These are phyloP conservation scores for Chondrostereum purpureum DNA, from an alignment of 1,284 basidiomycete genomes.

Conservation along the genomic window DNA sequence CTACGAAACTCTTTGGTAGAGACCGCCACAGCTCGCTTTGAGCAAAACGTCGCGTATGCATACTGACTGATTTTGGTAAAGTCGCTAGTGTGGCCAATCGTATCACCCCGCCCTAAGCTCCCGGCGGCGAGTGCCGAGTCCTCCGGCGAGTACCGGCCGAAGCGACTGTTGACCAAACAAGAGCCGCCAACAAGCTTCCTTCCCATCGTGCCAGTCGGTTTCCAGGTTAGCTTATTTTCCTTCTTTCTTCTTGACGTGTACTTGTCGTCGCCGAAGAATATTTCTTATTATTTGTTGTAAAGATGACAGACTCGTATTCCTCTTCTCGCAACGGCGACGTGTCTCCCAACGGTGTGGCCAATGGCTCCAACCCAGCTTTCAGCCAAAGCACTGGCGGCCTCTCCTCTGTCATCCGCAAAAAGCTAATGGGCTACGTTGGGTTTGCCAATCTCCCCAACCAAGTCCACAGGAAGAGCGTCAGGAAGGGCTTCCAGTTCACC, in stretches of 20 bases:
- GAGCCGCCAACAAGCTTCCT: slow-evolving; percentile 44
- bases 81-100: slow-evolving; percentile 1
- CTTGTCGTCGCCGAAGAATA: slow-evolving; percentile 17
- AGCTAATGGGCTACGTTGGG: slow-evolving; percentile 83
- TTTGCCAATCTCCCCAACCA: slow-evolving; percentile 94
- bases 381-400: slow-evolving; percentile 31
- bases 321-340: slow-evolving; percentile 61
- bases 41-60: no score
- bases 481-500: slow-evolving; percentile 96
- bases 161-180: slow-evolving; percentile 1
- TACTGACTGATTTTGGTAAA: no score
- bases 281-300: slow-evolving; percentile 10
- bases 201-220: slow-evolving; percentile 36
- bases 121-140: slow-evolving; percentile 1
- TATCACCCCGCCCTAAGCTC: slow-evolving; percentile 5
- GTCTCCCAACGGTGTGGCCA: slow-evolving; percentile 50
- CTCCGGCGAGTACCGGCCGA: not conserved
- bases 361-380: slow-evolving; percentile 56
- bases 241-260: slow-evolving; percentile 20
- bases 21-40: no score
- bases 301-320: slow-evolving; percentile 71
- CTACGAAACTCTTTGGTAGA: no score
- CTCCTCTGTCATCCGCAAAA: slow-evolving; percentile 78
- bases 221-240: slow-evolving; percentile 36
- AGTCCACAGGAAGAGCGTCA: slow-evolving; percentile 92